These are phyloP conservation scores for Phytophthora cryptogea DNA, from an alignment of 352 stramenopile genomes.

Conservation along the genomic window DNA sequence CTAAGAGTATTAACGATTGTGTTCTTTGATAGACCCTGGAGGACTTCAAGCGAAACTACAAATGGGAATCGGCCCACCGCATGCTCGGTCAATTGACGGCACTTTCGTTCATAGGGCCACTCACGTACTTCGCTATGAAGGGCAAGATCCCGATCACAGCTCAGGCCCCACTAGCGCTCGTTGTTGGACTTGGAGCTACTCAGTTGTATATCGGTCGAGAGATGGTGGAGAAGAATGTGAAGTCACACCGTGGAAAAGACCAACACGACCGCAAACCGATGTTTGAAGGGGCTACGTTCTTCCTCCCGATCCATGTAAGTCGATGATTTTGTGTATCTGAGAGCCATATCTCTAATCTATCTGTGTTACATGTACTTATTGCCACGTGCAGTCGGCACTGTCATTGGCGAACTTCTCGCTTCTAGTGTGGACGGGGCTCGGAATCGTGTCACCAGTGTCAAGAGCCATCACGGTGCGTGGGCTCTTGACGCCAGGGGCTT, in stretches of 20 bases:
- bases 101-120: slow-evolving; percentile 88
- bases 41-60: slow-evolving; percentile 97
- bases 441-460: slow-evolving; percentile 56
- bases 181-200: slow-evolving; percentile 46
- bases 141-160: slow-evolving; percentile 61
- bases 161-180: slow-evolving; percentile 45
- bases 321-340: not conserved
- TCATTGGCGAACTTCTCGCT: slow-evolving; percentile 70
- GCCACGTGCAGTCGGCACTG: slow-evolving; percentile 42
- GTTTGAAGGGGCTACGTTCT: slow-evolving; percentile 45
- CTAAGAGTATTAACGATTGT: not conserved
- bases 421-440: slow-evolving; percentile 65
- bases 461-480: slow-evolving; percentile 60
- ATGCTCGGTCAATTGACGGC: slow-evolving; percentile 93
- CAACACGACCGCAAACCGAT: slow-evolving; percentile 18
- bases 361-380: too few relatives aligned
- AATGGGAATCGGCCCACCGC: slow-evolving; percentile 90
- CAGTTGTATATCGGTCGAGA: slow-evolving; percentile 59
- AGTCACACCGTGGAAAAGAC: slow-evolving; percentile 19
- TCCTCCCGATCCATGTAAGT: slow-evolving; percentile 55
- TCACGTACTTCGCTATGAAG: slow-evolving; percentile 91
- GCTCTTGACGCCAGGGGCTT: slow-evolving; percentile 39
- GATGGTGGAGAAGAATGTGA: slow-evolving; percentile 53
- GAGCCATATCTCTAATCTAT: too few relatives aligned
- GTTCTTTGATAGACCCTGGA: slow-evolving; percentile 78